A percentile compares a stretch with the other conserved stretches of the same genome.
These are phyloP conservation scores for Mucor irregularis DNA, from an alignment of 371 early-diverging fungal species.

Conservation along the genomic window DNA sequence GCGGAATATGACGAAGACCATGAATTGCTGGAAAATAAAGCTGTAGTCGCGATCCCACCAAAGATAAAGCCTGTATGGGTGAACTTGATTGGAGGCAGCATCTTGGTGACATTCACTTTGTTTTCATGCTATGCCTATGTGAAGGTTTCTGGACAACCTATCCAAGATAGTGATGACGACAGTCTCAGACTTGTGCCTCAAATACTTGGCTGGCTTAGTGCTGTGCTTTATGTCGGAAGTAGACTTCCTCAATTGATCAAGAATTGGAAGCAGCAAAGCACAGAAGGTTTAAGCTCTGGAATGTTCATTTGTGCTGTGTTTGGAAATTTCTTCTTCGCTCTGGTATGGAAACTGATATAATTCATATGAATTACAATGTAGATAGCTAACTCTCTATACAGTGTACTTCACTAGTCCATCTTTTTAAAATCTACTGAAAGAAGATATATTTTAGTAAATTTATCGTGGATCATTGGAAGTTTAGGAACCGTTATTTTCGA, in stretches of 20 bases:
- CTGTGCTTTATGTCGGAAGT: constrained; percentile 53
- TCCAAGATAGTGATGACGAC: not conserved
- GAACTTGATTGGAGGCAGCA: constrained; percentile 10
- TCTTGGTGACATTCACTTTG: constrained; percentile 3
- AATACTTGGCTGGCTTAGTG: constrained; percentile 51
- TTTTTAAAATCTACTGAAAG: constrained; percentile 51
- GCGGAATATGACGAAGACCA: not conserved
- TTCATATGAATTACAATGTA: too few relatives aligned
- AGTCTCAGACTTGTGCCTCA: constrained; percentile 26
- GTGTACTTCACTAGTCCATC: constrained; percentile 34
- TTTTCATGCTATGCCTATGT: constrained; percentile 20
- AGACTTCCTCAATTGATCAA: constrained; percentile 79
- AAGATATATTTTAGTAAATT: constrained; percentile 44
- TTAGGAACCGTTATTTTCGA: constrained; percentile 55
- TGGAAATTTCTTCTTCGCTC: constrained; percentile 70
- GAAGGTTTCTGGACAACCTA: not conserved
- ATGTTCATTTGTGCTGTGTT: constrained; percentile 81
- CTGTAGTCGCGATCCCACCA: not conserved
- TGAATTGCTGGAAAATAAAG: not conserved
- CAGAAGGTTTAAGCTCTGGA: constrained; percentile 71
- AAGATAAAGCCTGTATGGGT: constrained; percentile 2
- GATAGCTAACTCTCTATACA: not conserved
- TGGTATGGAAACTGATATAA: constrained; percentile 20
- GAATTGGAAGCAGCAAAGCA: constrained; percentile 67
- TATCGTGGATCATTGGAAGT: constrained; percentile 62